Base-by-base conservation (phyloP, 495 filamentous ascomycete species). In the Symbiotaphrina buchneri region DNA sequence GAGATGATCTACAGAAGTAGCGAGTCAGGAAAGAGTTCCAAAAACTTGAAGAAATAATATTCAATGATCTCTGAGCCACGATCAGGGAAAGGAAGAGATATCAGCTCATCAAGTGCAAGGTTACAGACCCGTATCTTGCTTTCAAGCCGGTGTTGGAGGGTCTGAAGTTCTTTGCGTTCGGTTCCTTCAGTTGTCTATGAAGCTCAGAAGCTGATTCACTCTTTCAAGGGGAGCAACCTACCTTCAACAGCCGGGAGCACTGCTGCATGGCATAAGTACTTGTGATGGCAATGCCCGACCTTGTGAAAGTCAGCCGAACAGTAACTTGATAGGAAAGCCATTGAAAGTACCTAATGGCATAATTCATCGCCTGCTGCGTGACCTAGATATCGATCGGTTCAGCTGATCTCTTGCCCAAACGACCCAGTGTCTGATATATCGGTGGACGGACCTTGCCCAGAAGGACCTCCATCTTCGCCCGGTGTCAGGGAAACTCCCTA, bases 201-300 rank as follows among this genome's bases (percentile, higher is more conserved):
- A 7, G 10, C 20, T 14, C 33, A 6, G 2, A 6, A 21, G 31
- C n/a, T 32, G 28, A 15, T 15, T 11, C 27, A 11, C 17, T 36
- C 33, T 36, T 8, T 21, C 13, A 20, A 13, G n/a, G n/a, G 13
- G 3, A 11, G 3, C 6, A 15, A 16, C 23, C n/a, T 55, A 79
- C 74, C 56, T 82, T 79, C 10, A 94, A 59, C 24, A 94, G 56
- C 21, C 81, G 64, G 0, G 73, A 68, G 13, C 79, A 79, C 42
- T 93, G 81, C 27, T 63, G 59, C 35, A 93, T 68, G 19, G 85
- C 80, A 61, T 80, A 95, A 24, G 61, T 66, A 27, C 77, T 79
- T 0, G 87, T 92, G 32, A 95, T 68, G 7, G 72, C 70, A 35
- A 99, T 71, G 24, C 83, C 90, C n/a, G 80, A 87, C 38, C 74